Conservation (phyloP, 75 land plant genomes). For the Pseudotsuga menziesii region DNA sequence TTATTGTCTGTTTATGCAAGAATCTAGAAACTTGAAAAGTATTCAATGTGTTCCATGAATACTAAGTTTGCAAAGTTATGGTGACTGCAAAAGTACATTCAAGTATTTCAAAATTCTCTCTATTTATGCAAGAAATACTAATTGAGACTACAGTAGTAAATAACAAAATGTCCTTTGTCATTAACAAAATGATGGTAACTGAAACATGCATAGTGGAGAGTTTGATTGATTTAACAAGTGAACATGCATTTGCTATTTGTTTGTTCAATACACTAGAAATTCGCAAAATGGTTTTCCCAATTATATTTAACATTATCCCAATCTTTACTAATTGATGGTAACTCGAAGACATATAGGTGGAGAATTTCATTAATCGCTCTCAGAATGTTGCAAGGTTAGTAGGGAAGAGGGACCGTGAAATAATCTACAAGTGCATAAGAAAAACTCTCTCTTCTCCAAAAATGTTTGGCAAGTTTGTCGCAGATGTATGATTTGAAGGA, state of each 20-base stretch:
- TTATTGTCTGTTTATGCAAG: neutral
- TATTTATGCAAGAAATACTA: no score
- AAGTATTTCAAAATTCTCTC: no score
- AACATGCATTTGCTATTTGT: neutral
- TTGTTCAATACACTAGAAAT: neutral
- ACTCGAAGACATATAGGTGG: slow-evolving; percentile 31
- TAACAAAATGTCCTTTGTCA: neutral
- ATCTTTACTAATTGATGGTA: neutral
- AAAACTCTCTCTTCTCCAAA: slow-evolving; percentile 3
- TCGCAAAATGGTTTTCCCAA: neutral
- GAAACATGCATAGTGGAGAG: neutral
- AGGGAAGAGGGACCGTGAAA: slow-evolving; percentile 20
- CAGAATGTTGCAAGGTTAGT: slow-evolving; percentile 54
- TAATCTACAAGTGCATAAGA: slow-evolving; percentile 31
- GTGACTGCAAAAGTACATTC: neutral
- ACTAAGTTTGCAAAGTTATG: neutral
- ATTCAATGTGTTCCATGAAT: neutral
- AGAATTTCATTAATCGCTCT: slow-evolving; percentile 45
- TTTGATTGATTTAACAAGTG: neutral
- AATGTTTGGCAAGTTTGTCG: slow-evolving; percentile 11
- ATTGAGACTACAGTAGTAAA: neutral
- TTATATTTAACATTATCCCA: neutral
- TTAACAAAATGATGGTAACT: neutral
- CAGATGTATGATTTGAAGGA: slow-evolving; percentile 6
- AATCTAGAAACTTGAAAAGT: neutral